Base-by-base conservation (phyloP, 306 rosid species). In the Trichosanthes truncata region DNA sequence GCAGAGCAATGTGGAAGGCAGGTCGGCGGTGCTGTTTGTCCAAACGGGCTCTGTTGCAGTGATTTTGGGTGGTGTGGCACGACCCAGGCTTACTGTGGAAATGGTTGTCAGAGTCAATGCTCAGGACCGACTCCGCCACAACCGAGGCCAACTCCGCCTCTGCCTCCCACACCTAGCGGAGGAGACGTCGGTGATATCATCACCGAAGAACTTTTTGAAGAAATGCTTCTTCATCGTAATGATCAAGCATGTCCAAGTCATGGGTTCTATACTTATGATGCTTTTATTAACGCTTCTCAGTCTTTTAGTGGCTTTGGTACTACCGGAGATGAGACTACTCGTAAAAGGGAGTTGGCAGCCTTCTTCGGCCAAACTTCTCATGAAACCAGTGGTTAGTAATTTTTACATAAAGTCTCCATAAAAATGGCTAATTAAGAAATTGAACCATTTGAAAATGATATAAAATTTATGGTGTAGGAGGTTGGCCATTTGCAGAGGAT, bases 191-290 rank as follows among this genome's bases (percentile, higher is more conserved):
- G 51, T 3, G 33, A 77, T 55, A 55, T 84, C 61, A 82, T 84
- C 63, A 41, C 83, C 0, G 4, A 83, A 31, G 20, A 69, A 57
- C 53, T 75, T 31, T 89, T 86, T 77, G 36, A 87, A 56, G 26
- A 74, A 52, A 68, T 81, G 84, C 87, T 89, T 0, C 80, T 67
- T 53, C 85, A 87, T 55, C 81, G 86, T 0, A 15, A 85, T 1
- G 89, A 87, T 25, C 80, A 31, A 3, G 77, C 0, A 0, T 89
- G 92, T 40, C 79, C 55, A 0, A 84, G 60, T 10, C 68, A 7
- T 14, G 90, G 92, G 0, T 89, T 86, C 55, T 87, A 89, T 84
- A 74, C 84, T 3, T 89, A 85, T 51, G 81, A 80, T 21, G 86
- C 86, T 43, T 86, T 89, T 83, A 26, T 86, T 4, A 3, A 72